phyloP scores from a whole-genome alignment of 305 asterid species.

The Nicotiana rustica region DNA sequence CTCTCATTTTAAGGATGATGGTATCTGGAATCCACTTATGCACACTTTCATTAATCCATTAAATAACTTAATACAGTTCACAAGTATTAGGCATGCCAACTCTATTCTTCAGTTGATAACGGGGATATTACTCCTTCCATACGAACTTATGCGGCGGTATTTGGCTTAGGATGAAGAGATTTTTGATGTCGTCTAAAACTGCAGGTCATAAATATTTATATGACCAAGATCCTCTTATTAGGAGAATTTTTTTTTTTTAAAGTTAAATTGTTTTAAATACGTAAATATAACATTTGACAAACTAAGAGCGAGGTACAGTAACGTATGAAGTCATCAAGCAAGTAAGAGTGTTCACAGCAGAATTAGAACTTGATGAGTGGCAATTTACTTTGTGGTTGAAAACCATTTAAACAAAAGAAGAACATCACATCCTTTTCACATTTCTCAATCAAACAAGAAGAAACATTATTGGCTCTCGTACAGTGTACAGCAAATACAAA shows the following conservation, averaged over 20 bases:
- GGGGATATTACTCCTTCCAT: too few relatives aligned
- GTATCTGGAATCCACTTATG: background rate
- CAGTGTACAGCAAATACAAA: conserved; percentile 23
- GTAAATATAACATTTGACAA: too few relatives aligned
- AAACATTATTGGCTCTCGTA: conserved; percentile 30
- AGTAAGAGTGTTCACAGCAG: background rate
- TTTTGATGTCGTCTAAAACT: too few relatives aligned
- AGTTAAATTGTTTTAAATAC: too few relatives aligned
- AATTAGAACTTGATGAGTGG: background rate
- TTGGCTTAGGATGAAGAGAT: too few relatives aligned
- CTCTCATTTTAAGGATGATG: background rate
- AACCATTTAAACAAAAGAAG: background rate
- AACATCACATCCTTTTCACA: background rate
- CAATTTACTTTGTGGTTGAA: background rate
- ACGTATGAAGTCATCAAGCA: background rate
- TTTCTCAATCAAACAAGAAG: conserved; percentile 18
- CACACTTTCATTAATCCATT: background rate
- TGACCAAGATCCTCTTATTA: too few relatives aligned
- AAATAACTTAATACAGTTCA: background rate
- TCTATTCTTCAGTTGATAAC: background rate
- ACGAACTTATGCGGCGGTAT: too few relatives aligned
- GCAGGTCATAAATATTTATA: too few relatives aligned
- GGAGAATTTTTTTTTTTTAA: too few relatives aligned
- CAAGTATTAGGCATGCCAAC: too few relatives aligned
- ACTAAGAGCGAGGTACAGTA: too few relatives aligned